Evolutionary conservation across 176 grass and related monocot species (phyloP).

Genomic region (Oryza punctata): DNA sequence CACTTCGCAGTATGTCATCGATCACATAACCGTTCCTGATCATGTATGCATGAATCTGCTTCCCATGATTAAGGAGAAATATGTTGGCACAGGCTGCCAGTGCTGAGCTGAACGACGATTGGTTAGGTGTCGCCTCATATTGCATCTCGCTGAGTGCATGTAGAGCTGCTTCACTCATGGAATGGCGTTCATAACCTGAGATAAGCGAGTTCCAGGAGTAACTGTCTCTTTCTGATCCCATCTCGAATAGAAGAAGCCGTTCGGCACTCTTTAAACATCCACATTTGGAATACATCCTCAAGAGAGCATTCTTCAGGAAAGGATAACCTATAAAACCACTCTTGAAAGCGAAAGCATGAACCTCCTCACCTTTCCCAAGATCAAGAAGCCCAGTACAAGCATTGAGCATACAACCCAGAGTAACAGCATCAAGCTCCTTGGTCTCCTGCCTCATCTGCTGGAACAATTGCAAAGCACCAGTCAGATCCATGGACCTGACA

Average conservation of each 20-base stretch:
- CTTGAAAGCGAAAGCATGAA: slow-evolving; percentile 63
- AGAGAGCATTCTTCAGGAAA: slow-evolving; percentile 60
- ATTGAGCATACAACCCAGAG: slow-evolving; percentile 66
- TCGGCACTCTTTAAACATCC: slow-evolving; percentile 74
- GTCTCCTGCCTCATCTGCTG: slow-evolving; percentile 62
- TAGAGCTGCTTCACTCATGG: slow-evolving; percentile 75
- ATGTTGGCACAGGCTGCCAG: slow-evolving; percentile 92
- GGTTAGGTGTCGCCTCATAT: slow-evolving; percentile 56
- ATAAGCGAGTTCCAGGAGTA: slow-evolving; percentile 88
- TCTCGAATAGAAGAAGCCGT: slow-evolving; percentile 51
- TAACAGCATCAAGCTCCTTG: slow-evolving; percentile 55
- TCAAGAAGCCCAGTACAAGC: slow-evolving; percentile 65
- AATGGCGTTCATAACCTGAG: slow-evolving; percentile 71
- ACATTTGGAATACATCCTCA: slow-evolving; percentile 86
- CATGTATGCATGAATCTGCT: slow-evolving; percentile 88
- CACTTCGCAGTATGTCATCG: slow-evolving; percentile 71
- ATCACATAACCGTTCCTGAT: slow-evolving; percentile 73
- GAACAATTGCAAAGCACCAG: slow-evolving; percentile 74
- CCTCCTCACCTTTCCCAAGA: slow-evolving; percentile 66
- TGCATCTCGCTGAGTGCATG: slow-evolving; percentile 68
- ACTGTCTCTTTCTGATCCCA: slow-evolving; percentile 56
- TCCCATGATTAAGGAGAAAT: slow-evolving; percentile 70
- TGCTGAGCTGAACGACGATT: slow-evolving; percentile 69
- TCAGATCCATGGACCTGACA: slow-evolving; percentile 55
- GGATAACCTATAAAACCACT: slow-evolving; percentile 38